Percentiles rank a stretch among this genome's conserved stretches.
Conservation (phyloP, 306 rosid species). For the Corylus heterophylla region DNA sequence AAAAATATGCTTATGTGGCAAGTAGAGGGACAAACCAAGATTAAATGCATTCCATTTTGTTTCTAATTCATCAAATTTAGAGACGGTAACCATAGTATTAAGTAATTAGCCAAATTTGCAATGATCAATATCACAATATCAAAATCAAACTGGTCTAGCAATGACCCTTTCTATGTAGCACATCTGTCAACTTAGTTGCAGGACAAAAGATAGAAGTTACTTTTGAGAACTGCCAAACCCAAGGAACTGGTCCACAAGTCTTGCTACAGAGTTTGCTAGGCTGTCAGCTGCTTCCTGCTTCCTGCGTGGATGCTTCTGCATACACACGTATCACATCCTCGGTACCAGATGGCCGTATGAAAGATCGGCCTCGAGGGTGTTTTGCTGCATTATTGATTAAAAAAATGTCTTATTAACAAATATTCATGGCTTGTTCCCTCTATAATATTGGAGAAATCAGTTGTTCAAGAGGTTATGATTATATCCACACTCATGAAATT, state of each 20-base stretch:
- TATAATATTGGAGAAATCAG: background rate
- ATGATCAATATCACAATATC: background rate
- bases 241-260: constrained; percentile 65
- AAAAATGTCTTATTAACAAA: constrained; percentile 17
- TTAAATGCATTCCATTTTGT: too few species aligned
- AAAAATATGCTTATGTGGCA: too few species aligned
- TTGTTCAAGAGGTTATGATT: too few species aligned
- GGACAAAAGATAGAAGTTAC: background rate
- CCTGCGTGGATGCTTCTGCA: constrained; percentile 78
- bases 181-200: background rate
- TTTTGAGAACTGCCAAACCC: constrained; percentile 38
- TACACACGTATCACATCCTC: constrained; percentile 93
- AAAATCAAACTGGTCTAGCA: background rate
- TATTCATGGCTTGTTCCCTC: constrained; percentile 1
- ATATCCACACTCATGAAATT: too few species aligned
- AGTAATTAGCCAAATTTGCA: background rate
- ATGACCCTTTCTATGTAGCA: background rate
- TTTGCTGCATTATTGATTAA: constrained; percentile 50
- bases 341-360: constrained; percentile 94
- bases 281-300: constrained; percentile 70
- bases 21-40: too few species aligned
- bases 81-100: background rate
- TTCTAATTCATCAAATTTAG: too few species aligned
- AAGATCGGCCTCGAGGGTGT: constrained; percentile 74
- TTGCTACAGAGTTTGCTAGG: constrained; percentile 67